A percentile compares a stretch with the other conserved stretches of the same genome.
Conservation (phyloP, 2,329 filamentous ascomycete species). For the Dothistroma septosporum region DNA sequence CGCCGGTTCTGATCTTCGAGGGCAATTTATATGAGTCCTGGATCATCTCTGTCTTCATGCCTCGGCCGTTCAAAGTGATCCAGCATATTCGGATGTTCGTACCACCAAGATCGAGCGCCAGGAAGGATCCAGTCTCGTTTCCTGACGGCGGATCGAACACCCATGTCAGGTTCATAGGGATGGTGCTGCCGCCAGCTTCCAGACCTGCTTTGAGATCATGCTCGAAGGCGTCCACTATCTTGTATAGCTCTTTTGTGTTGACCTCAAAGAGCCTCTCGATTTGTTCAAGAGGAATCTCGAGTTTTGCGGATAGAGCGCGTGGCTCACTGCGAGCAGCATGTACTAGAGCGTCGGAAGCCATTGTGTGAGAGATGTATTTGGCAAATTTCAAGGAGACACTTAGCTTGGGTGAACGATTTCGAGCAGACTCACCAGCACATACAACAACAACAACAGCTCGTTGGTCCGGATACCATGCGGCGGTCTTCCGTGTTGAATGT, state of each 20-base stretch:
- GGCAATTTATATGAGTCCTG: slow-evolving; percentile 96
- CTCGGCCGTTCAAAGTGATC: slow-evolving; percentile 80
- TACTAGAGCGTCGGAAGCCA: neutral
- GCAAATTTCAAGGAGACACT: neutral
- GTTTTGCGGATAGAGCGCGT: neutral
- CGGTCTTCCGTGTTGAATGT: neutral
- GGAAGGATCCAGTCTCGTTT: slow-evolving; percentile 77
- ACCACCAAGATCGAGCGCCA: slow-evolving; percentile 93
- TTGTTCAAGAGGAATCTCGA: neutral
- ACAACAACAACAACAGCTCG: neutral
- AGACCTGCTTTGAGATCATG: neutral
- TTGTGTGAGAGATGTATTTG: neutral
- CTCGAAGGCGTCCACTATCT: neutral
- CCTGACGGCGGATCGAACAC: slow-evolving; percentile 88
- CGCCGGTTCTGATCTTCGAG: slow-evolving; percentile 84
- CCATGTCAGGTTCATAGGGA: slow-evolving; percentile 96
- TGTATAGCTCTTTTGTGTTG: neutral
- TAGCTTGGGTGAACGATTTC: neutral
- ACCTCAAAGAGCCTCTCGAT: neutral
- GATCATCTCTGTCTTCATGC: slow-evolving; percentile 91
- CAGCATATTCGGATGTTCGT: slow-evolving; percentile 95
- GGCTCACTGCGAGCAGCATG: neutral
- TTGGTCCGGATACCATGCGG: neutral
- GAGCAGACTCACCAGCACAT: neutral
- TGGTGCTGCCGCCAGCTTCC: neutral